Conservation (phyloP, 2,329 filamentous ascomycete genomes). For the Colletotrichum abscissum region DNA sequence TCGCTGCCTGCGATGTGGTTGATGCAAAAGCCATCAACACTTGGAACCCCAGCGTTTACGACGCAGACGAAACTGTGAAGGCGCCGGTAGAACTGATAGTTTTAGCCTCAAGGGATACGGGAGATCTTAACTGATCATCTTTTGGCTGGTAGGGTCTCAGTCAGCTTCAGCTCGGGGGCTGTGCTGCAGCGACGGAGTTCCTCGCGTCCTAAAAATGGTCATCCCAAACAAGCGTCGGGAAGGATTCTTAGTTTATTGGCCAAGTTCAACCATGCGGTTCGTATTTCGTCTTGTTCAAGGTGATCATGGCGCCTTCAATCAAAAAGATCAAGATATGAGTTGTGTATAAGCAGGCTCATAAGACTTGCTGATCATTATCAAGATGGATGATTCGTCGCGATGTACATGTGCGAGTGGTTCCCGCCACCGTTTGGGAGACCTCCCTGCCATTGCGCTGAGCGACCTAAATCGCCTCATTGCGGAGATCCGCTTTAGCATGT, state of each 20-base stretch:
- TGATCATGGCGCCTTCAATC: background rate
- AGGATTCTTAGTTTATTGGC: background rate
- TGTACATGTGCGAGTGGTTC: background rate
- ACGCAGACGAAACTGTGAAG: no score
- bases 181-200: background rate
- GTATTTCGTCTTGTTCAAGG: no score
- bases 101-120: background rate
- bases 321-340: background rate
- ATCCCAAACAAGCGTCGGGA: background rate
- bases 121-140: background rate
- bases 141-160: background rate
- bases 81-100: background rate
- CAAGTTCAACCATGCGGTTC: background rate
- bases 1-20: background rate
- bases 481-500: background rate
- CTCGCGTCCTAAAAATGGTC: conserved; percentile 4
- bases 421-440: background rate
- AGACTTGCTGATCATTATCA: background rate
- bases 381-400: background rate
- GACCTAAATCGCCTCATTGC: background rate
- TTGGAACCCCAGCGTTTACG: background rate
- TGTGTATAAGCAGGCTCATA: background rate
- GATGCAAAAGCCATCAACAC: background rate
- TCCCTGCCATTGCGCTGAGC: background rate
- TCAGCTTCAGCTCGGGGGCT: background rate